Conservation (phyloP, 805 yeast genomes). For the Middelhovenomyces tepae region DNA sequence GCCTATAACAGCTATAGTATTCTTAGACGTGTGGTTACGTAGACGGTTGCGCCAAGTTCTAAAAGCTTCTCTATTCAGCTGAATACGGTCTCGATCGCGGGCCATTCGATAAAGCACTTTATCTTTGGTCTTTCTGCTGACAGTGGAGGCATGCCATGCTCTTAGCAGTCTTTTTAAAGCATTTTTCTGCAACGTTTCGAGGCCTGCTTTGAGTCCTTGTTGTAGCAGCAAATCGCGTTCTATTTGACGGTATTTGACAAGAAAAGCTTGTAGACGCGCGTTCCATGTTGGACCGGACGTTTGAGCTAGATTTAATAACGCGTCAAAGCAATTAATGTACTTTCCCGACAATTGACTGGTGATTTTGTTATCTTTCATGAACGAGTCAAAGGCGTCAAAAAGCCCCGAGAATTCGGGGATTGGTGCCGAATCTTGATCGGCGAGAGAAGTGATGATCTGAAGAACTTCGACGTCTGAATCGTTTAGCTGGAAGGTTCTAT, state of each 20-base stretch:
- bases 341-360: conserved; percentile 5
- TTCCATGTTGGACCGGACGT: conserved; percentile 14
- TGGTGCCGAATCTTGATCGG: conserved; percentile 9
- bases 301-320: conserved; percentile 11
- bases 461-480: conserved; percentile 13
- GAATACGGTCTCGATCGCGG: background rate
- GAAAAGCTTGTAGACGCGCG: conserved; percentile 10
- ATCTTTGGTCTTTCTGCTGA: background rate
- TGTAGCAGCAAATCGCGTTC: background rate
- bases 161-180: conserved; percentile 1
- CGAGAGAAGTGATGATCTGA: conserved; percentile 12
- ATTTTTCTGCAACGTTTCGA: background rate
- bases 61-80: too few species aligned
- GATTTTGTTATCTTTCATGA: conserved; percentile 10
- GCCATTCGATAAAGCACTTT: background rate
- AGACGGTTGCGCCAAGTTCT: too few species aligned
- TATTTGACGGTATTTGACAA: conserved; percentile 11
- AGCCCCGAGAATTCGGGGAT: conserved; percentile 13
- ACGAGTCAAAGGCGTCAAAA: conserved; percentile 10
- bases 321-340: conserved; percentile 13
- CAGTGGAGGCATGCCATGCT: conserved; percentile 1
- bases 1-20: too few species aligned
- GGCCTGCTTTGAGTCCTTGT: conserved; percentile 1
- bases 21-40: too few species aligned
- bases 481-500: conserved; percentile 5